phyloP scores from a whole-genome alignment of 495 filamentous ascomycete species.

The Glonium stellatum region DNA sequence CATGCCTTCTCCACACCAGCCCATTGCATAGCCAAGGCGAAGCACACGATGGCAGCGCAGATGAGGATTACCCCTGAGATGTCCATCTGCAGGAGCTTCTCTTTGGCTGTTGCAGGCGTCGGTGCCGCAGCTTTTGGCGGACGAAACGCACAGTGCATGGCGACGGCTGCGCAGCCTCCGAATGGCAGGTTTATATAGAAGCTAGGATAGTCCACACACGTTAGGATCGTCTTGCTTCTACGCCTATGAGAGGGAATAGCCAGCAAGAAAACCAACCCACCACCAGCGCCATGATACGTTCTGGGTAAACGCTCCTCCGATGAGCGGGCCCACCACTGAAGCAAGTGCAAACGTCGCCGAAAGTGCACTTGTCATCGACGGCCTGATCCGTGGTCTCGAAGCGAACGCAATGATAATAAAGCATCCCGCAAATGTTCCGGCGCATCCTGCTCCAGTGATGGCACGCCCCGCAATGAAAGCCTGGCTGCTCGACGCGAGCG shows the following conservation, averaged over 20 bases:
- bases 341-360: neutral
- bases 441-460: conserved; percentile 23
- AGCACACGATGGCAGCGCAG: conserved; percentile 19
- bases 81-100: conserved; percentile 33
- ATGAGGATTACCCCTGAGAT: conserved; percentile 18
- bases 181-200: conserved; percentile 37
- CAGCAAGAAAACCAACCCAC: too few relatives aligned
- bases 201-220: too few relatives aligned
- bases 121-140: conserved; percentile 7
- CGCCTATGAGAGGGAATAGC: too few relatives aligned
- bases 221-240: too few relatives aligned
- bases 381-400: conserved; percentile 13
- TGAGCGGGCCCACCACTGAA: neutral
- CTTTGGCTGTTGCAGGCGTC: conserved; percentile 6
- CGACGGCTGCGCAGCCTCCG: conserved; percentile 24
- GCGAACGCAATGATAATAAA: conserved; percentile 22
- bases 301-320: conserved; percentile 15
- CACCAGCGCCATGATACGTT: conserved; percentile 12
- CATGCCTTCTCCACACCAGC: conserved; percentile 22
- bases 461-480: conserved; percentile 30
- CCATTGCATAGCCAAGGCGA: conserved; percentile 31
- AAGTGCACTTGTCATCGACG: neutral
- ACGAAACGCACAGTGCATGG: conserved; percentile 27
- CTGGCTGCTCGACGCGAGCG: conserved; percentile 7
- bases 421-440: conserved; percentile 19